These are phyloP conservation scores for Trypanosoma avium DNA, from an alignment of 208 protist species.

Conservation along the genomic window DNA sequence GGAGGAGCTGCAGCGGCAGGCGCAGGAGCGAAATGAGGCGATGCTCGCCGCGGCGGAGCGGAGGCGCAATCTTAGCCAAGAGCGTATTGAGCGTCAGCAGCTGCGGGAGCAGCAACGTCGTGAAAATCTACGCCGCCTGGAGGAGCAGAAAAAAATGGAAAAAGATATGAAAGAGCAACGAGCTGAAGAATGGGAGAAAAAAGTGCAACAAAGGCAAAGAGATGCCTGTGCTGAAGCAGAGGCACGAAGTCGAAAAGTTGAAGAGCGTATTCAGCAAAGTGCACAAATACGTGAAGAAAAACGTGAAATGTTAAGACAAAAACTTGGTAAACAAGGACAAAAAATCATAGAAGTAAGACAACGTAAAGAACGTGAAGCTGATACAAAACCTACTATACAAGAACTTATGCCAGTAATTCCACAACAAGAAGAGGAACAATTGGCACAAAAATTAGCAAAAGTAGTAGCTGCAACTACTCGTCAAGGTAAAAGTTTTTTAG, in stretches of 20 bases:
- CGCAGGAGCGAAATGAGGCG: slow-evolving; percentile 73
- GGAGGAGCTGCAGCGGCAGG: slow-evolving; percentile 59
- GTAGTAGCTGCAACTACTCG: slow-evolving; percentile 39
- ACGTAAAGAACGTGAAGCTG: slow-evolving; percentile 52
- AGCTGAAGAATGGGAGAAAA: slow-evolving; percentile 39
- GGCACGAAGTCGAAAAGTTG: slow-evolving; percentile 25
- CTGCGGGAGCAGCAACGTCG: slow-evolving; percentile 61
- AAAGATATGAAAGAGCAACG: slow-evolving; percentile 34
- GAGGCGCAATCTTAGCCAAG: slow-evolving; percentile 65
- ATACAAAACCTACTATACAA: slow-evolving; percentile 30
- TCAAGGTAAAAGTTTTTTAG: slow-evolving; percentile 58
- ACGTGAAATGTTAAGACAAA: slow-evolving; percentile 24
- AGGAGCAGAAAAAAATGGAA: slow-evolving; percentile 40
- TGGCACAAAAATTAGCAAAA: slow-evolving; percentile 48
- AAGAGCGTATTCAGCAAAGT: slow-evolving; percentile 40
- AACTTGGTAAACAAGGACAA: slow-evolving; percentile 67
- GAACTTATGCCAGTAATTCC: slow-evolving; percentile 55
- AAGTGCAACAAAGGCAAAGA: slow-evolving; percentile 33
- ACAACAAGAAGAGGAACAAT: slow-evolving; percentile 60
- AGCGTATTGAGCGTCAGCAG: slow-evolving; percentile 66
- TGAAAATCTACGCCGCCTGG: slow-evolving; percentile 32
- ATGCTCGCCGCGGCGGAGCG: slow-evolving; percentile 72
- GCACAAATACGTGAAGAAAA: slow-evolving; percentile 32
- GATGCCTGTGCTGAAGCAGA: slow-evolving; percentile 32
- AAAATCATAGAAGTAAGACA: slow-evolving; percentile 64